Base-by-base conservation (phyloP, 352 stramenopile species). In the Globisporangium paddicum region DNA sequence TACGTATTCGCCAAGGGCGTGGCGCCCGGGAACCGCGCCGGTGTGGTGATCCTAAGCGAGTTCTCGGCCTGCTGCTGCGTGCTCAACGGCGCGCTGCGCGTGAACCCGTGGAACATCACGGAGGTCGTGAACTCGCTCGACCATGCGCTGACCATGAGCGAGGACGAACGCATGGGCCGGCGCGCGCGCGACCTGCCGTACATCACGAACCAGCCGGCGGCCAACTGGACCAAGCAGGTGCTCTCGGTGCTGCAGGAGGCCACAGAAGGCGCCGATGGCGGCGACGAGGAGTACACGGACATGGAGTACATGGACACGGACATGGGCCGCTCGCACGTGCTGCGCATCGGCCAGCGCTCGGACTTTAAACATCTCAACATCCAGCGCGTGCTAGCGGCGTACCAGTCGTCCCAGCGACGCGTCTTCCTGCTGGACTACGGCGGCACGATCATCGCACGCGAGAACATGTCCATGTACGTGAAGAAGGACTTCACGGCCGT, bases 371-470 rank as follows among this genome's bases (percentile, higher is more conserved):
- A 88, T 40, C 66, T 98, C 19, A 87, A 96, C 56, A 71, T 96
- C 9, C 64, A 71, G 41, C 79, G 82, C 18, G 76, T 98, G 26
- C 79, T 93, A 50, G 70, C 88, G 21, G 90, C 92, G 2, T 98
- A 97, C 61, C 67, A 87, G 35, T 72, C 75, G 19, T 89, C 91
- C 3, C 79, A 73, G 25, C 86, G 89, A 41, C 85, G 97, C 56
- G 89, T 99, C 2, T 97, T 99, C 50, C 66, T 99, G 35, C 75
- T 99, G 38, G 97, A 99, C 68, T 99, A 99, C 64, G 98, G 97
- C 60, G 96, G 97, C 14, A 99, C 96, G 1, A 90, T 99, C 52
- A 94, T 99, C 42, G 75, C 75, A 19, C 77, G 82, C 26, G 78
- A 93, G 58, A 93, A 94, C 61, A 94, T 93, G 63, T 90, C 90